These are phyloP conservation scores for Microbotryum violaceum DNA, from an alignment of 1,284 basidiomycete genomes.

Conservation along the genomic window DNA sequence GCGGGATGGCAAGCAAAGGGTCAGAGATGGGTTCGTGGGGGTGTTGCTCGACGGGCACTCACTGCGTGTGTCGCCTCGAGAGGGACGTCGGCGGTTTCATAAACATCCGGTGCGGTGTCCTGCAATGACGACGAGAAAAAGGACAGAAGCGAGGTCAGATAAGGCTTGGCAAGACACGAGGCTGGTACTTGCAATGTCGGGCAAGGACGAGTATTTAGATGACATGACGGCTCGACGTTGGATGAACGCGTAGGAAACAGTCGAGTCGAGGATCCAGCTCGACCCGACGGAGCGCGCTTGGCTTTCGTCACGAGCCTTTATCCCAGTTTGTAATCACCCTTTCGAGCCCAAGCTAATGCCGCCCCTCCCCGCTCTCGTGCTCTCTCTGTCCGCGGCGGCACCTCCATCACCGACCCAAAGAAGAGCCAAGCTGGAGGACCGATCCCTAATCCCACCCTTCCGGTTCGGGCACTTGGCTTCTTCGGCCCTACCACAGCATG, in stretches of 20 bases:
- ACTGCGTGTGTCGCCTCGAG: slow-evolving; percentile 13
- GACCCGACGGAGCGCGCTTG: no score
- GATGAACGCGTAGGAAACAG: no score
- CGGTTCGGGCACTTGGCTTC: slow-evolving; percentile 5
- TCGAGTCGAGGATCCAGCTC: no score
- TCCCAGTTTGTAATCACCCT: no score
- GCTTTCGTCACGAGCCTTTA: neutral
- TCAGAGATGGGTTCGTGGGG: neutral
- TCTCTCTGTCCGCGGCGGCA: no score
- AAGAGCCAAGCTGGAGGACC: neutral
- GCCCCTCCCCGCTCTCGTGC: no score
- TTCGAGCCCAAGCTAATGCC: neutral
- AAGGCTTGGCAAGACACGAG: no score
- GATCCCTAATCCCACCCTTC: neutral
- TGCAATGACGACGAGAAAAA: slow-evolving; percentile 39
- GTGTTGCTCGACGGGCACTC: neutral
- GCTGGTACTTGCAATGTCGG: slow-evolving; percentile 66
- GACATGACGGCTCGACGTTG: slow-evolving; percentile 2
- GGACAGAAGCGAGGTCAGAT: no score
- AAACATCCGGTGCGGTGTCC: slow-evolving; percentile 85
- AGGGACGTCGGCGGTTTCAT: slow-evolving; percentile 74
- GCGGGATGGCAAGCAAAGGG: neutral
- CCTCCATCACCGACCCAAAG: neutral
- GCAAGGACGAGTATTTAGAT: slow-evolving; percentile 75
- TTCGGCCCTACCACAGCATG: neutral